Evolutionary conservation across 805 yeast genomes (phyloP).

Genomic region (Ogataea glucozyma): DNA sequence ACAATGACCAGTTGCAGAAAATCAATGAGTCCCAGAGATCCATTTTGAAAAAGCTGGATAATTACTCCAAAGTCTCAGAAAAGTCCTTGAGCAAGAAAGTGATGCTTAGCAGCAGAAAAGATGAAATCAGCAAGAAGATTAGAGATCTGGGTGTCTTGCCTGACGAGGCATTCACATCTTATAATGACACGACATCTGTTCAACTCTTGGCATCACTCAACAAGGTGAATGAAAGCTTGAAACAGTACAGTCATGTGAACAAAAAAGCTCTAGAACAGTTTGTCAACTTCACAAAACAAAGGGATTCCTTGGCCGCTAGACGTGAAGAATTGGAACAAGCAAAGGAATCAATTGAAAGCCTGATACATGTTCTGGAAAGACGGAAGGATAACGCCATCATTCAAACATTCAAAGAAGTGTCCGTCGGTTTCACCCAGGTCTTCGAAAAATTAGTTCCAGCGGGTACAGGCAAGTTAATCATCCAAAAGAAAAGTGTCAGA

Average conservation of each 20-base stretch:
- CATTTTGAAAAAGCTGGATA: conserved; percentile 56
- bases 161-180: conserved; percentile 70
- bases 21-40: conserved; percentile 59
- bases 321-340: conserved; percentile 70
- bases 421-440: conserved; percentile 68
- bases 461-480: conserved; percentile 74
- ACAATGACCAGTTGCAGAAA: conserved; percentile 44
- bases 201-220: conserved; percentile 55
- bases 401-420: conserved; percentile 73
- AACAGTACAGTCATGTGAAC: conserved; percentile 74
- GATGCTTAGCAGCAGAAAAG: conserved; percentile 58
- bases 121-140: conserved; percentile 69
- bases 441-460: conserved; percentile 82
- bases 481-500: conserved; percentile 45
- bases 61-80: conserved; percentile 63
- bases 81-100: conserved; percentile 63
- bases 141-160: conserved; percentile 88
- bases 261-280: conserved; percentile 88
- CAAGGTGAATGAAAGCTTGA: conserved; percentile 55
- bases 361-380: conserved; percentile 67
- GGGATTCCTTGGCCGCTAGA: conserved; percentile 64
- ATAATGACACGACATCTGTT: conserved; percentile 46
- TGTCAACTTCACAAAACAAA: conserved; percentile 67
- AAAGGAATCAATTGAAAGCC: conserved; percentile 66
- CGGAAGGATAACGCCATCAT: conserved; percentile 84